A percentile compares a stretch with the other conserved stretches of the same genome.
Conservation (phyloP, 2,329 filamentous ascomycete species). For the Verticillium tricorpus region DNA sequence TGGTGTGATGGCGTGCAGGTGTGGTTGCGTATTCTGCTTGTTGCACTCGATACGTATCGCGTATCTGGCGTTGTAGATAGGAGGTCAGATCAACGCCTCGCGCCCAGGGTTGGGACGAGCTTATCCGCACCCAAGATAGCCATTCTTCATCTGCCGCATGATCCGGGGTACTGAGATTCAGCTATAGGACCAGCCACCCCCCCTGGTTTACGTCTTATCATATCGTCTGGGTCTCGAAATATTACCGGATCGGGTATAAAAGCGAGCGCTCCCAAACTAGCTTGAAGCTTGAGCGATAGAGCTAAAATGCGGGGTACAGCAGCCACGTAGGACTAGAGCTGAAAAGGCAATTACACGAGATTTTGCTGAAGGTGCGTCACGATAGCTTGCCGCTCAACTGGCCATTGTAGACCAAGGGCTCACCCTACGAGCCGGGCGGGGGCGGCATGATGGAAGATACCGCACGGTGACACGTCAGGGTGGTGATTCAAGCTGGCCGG, state of each 20-base stretch:
- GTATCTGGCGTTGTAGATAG: neutral
- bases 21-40: neutral
- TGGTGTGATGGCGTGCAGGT: neutral
- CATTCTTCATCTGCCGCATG: neutral
- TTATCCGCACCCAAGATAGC: neutral
- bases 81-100: neutral
- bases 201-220: neutral
- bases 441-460: neutral
- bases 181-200: neutral
- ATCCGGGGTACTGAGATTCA: neutral
- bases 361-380: neutral
- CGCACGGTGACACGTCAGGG: neutral
- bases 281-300: conserved; percentile 1
- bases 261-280: neutral
- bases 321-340: neutral
- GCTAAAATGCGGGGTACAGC: conserved; percentile 4
- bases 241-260: conserved; percentile 2
- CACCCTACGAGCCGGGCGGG: neutral
- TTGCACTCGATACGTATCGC: neutral
- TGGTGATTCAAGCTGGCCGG: neutral
- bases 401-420: neutral
- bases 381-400: neutral
- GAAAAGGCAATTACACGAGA: neutral
- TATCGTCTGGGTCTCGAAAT: neutral
- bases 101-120: neutral